Evolutionary conservation across 164 flowering plant genomes (phyloP), one percentile per base, ranked within the genome.

Genomic region (Chimonanthus salicifolius): DNA sequence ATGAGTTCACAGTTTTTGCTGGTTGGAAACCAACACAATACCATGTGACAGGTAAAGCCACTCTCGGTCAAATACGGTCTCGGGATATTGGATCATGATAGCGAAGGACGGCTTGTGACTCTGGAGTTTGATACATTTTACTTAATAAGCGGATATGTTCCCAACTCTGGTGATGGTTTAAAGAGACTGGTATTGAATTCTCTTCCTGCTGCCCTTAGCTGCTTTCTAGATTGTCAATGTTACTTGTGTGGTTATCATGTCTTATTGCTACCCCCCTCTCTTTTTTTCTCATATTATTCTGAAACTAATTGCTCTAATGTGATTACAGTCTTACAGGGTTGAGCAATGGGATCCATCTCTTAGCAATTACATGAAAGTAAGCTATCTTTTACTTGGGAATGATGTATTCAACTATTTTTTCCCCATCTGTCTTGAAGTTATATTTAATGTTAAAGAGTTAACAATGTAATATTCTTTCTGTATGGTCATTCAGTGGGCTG

Each of bases 121-220:
- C 90, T 84, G 49, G 99, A 96, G 79, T 96, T 94, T 78, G 97
- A 94, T 58, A 71, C 87, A 49, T 96, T 90, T 78, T 96, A 86
- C 81, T 78, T 96, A 46, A 9, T 96, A 64, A 74, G 80, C 81
- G 86, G 80, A 70, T 96, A 96, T 80, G 97, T 96, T 72, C 99
- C 99, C 62, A 96, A 96, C 82, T 96, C 98, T 76, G 97, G 99
- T 69, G 99, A 96, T 80, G 99, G 99, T 62, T 83, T 96, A 70
- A 89, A 62, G 82, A 81, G 99, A 82, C 83, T 96, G 97, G 97
- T 94, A 90, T 62, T 64, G 9, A 7, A 51, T 60, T 45, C 43
- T 5, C 48, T 45, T 66, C 70, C 64, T 50, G 54, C 15, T 58
- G 51, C 4, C 4, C 44, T 54, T 67, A 63, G 44, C 66, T 63